Conservation (phyloP, 1,284 basidiomycete genomes). For the Leccinum solheimii region DNA sequence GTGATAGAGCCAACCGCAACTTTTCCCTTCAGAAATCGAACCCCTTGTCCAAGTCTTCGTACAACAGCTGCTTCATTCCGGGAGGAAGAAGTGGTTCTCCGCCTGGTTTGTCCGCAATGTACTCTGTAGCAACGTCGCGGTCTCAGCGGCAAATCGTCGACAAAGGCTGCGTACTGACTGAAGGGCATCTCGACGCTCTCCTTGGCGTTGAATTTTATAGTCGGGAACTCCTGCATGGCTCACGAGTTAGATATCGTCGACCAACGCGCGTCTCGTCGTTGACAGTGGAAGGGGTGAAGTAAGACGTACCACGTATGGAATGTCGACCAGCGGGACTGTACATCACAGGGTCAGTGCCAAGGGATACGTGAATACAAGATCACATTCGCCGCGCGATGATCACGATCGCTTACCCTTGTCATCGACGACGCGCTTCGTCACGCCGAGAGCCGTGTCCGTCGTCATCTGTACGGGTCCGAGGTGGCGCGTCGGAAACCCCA, state of each 20-base stretch:
- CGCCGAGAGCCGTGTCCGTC: constrained; percentile 94
- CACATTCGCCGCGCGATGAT: neutral
- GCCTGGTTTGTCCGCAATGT: constrained; percentile 50
- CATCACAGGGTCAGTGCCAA: neutral
- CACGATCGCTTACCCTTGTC: constrained; percentile 58
- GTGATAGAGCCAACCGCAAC: neutral
- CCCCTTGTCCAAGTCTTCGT: constrained; percentile 82
- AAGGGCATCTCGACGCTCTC: constrained; percentile 97
- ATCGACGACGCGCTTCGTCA: constrained; percentile 85
- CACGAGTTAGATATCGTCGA: neutral
- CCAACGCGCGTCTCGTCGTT: neutral
- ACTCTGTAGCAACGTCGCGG: constrained; percentile 45
- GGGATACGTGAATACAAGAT: neutral
- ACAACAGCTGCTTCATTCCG: constrained; percentile 84
- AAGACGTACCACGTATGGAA: constrained; percentile 65
- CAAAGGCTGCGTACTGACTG: constrained; percentile 49
- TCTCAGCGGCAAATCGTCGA: neutral
- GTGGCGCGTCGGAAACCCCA: constrained; percentile 86
- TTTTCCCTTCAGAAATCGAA: constrained; percentile 54
- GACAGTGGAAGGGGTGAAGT: neutral
- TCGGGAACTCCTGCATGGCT: constrained; percentile 71
- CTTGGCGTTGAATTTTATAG: constrained; percentile 76
- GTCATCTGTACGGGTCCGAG: constrained; percentile 94
- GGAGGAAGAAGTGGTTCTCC: constrained; percentile 75
- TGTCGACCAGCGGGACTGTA: constrained; percentile 52